phyloP scores from a whole-genome alignment of 768 basidiomycete genomes.

The Podaxis sp. region DNA sequence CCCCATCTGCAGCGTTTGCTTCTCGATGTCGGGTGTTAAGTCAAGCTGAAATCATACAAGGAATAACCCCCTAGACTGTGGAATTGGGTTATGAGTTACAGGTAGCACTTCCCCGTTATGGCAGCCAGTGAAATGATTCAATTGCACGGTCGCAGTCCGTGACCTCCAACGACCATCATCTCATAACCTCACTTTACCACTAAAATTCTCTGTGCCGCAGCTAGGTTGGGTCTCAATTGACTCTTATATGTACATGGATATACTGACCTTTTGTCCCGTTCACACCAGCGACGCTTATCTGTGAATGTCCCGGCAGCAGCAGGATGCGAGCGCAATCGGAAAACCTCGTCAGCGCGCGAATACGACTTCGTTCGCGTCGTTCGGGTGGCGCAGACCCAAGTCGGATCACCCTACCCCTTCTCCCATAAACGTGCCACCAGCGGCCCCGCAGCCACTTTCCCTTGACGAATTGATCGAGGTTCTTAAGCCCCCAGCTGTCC shows the following conservation, averaged over 20 bases:
- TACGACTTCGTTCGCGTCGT: constrained; percentile 12
- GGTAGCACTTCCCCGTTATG: not conserved
- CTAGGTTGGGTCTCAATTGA: too few species aligned
- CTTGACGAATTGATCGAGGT: constrained; percentile 41
- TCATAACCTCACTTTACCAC: not conserved
- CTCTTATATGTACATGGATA: too few species aligned
- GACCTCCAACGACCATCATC: not conserved
- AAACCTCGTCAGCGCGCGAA: constrained; percentile 13
- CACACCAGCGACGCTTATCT: not conserved
- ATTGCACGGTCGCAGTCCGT: not conserved
- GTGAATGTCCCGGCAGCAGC: constrained; percentile 15
- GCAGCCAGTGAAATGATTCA: not conserved
- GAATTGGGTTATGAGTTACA: too few species aligned
- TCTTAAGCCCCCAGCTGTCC: constrained; percentile 57
- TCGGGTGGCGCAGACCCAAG: constrained; percentile 11
- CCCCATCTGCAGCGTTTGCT: too few species aligned
- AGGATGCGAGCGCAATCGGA: constrained; percentile 11
- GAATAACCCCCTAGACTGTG: too few species aligned
- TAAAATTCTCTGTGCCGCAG: too few species aligned
- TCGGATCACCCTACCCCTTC: constrained; percentile 1
- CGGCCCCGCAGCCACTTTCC: constrained; percentile 14
- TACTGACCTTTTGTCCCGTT: too few species aligned
- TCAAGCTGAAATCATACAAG: too few species aligned
- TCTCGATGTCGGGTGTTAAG: too few species aligned
- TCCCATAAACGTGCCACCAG: not conserved